Conservation (phyloP, 2,329 filamentous ascomycete species). For the Colletotrichum agaves region DNA sequence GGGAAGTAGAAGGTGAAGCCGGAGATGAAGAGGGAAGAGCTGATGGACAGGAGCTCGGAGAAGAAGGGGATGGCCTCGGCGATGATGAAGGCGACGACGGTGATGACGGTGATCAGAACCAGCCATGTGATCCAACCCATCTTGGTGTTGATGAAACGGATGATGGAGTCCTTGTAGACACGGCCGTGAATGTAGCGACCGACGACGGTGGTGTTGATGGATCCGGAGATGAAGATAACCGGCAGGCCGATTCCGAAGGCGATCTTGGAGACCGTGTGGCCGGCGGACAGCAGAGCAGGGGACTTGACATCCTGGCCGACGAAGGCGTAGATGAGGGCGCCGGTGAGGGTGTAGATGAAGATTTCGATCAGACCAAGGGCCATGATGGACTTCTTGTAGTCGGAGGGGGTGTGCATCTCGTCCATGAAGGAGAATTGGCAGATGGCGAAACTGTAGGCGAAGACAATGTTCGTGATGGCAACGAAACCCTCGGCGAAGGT, state of each 20-base stretch:
- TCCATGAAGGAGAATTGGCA: conserved; percentile 65
- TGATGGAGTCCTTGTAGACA: conserved; percentile 55
- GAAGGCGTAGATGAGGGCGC: conserved; percentile 75
- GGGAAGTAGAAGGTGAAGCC: conserved; percentile 55
- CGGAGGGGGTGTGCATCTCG: conserved; percentile 61
- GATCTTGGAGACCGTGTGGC: conserved; percentile 68
- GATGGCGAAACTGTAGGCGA: conserved; percentile 71
- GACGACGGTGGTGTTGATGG: conserved; percentile 69
- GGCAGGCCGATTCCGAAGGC: conserved; percentile 77
- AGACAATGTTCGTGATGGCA: conserved; percentile 74
- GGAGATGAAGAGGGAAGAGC: conserved; percentile 59
- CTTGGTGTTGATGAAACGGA: conserved; percentile 59
- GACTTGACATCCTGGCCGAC: conserved; percentile 71
- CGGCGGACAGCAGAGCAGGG: conserved; percentile 75
- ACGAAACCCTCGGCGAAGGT: conserved; percentile 67
- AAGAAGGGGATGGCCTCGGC: conserved; percentile 81
- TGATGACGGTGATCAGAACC: conserved; percentile 65
- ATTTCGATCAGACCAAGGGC: conserved; percentile 72
- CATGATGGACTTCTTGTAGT: conserved; percentile 66
- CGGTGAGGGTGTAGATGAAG: conserved; percentile 73
- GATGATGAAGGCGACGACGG: conserved; percentile 75
- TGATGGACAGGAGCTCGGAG: conserved; percentile 70
- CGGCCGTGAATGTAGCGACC: conserved; percentile 59
- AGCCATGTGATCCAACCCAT: conserved; percentile 67
- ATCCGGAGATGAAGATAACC: conserved; percentile 79